Base-by-base conservation (phyloP, 768 basidiomycete species). In the Lactifluus volemus region DNA sequence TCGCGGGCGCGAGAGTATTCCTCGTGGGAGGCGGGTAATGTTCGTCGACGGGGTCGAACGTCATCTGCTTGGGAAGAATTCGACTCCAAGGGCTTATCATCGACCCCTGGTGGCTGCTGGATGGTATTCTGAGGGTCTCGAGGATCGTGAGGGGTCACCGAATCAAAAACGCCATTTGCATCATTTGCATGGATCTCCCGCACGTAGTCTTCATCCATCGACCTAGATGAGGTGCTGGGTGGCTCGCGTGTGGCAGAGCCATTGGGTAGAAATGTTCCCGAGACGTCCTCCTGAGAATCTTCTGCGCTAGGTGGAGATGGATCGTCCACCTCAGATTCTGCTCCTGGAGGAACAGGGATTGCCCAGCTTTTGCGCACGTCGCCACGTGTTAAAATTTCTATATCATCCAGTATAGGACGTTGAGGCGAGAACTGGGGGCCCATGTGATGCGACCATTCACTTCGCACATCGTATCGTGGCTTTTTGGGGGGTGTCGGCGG, bases 1-100 rank as follows among this genome's bases (percentile, higher is more conserved):
- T 74, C 65, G 9, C 78, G 78, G 2, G 78, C 77, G 3, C 57
- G 48, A 36, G 73, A 72, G 62, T 79, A 78, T 38, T 76, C 72
- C 21, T 76, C 76, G 0, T 77, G 74, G 0, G 75, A 70, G 7
- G 61, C 49, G 12, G 70, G 63, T 58, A 47, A 34, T 48, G 45
- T 51, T 48, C 67, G 53, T 42, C 59, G 65, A 29, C 53, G 61
- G 36, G 61, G 61, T 55, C 47, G 59, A 50, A 15, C 58, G 25
- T 39, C 14, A 32, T 56, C 60, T 29, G 49, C 56, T 14, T 56
- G 57, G n/a, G 63, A 50, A 9, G 52, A 44, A 17, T 55, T 39
- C 30, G 25, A 30, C 29, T 3, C 51, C 34, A 21, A n/a, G 15
- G 50, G 45, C 17, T 7, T 42, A 42, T 17, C 19, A 36, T 62